Percentiles rank a stretch among this genome's conserved stretches.
Evolutionary conservation across 2,329 filamentous ascomycete species (phyloP).

Genomic region (Aureobasidium uvarum): DNA sequence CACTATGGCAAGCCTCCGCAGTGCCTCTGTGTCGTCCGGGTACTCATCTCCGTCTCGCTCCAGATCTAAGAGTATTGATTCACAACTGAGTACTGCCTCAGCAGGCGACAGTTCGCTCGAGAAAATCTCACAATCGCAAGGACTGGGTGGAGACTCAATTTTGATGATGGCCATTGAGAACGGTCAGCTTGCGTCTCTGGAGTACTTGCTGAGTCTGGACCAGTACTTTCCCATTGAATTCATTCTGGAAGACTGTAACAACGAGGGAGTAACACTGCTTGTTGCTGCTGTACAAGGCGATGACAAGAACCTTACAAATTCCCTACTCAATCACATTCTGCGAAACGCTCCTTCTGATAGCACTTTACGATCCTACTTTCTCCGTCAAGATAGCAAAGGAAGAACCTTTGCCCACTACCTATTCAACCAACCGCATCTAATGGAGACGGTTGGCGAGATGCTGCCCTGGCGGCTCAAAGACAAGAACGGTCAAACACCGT

Average conservation of each 20-base stretch:
- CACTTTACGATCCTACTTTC: conserved; percentile 66
- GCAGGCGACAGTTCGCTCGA: conserved; percentile 76
- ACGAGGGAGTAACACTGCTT: conserved; percentile 83
- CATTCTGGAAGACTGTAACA: conserved; percentile 80
- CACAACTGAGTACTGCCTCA: conserved; percentile 55
- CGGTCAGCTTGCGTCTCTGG: conserved; percentile 67
- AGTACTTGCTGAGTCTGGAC: conserved; percentile 73
- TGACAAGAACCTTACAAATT: conserved; percentile 69
- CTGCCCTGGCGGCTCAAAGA: conserved; percentile 89
- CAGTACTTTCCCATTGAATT: conserved; percentile 70
- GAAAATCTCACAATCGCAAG: conserved; percentile 69
- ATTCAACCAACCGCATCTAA: conserved; percentile 83
- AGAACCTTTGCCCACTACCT: conserved; percentile 93
- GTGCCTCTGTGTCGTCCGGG: conserved; percentile 81
- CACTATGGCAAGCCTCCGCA: conserved; percentile 72
- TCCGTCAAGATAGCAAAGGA: conserved; percentile 76
- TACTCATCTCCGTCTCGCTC: conserved; percentile 71
- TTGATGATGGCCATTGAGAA: conserved; percentile 57
- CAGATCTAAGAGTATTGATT: conserved; percentile 72
- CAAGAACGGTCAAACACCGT: conserved; percentile 94
- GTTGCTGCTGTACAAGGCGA: conserved; percentile 88
- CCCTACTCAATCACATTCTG: conserved; percentile 69
- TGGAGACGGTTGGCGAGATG: conserved; percentile 70
- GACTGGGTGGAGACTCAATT: conserved; percentile 72
- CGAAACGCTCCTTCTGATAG: conserved; percentile 53